Evolutionary conservation across 2,329 filamentous ascomycete species (phyloP).

Genomic region (Aspergillus sp.): DNA sequence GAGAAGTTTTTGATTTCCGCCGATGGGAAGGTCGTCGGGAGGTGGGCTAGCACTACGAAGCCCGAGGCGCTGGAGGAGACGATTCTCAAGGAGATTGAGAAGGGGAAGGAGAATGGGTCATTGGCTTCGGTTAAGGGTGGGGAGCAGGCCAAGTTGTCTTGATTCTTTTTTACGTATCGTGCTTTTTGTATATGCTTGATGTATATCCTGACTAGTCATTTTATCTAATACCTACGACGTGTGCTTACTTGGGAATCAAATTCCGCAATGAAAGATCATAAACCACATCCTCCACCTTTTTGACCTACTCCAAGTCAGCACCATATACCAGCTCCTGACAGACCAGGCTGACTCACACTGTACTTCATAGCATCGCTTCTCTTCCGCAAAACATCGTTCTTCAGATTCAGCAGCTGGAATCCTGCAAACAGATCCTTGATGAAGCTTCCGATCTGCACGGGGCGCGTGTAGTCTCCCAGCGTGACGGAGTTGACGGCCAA

Average conservation of each 20-base stretch:
- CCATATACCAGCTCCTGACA: neutral
- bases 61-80: conserved; percentile 68
- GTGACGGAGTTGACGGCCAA: conserved; percentile 93
- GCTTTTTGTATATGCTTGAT: neutral
- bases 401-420: conserved; percentile 94
- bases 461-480: conserved; percentile 75
- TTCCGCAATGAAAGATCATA: conserved; percentile 89
- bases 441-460: conserved; percentile 80
- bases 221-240: too few relatives aligned
- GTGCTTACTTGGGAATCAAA: conserved; percentile 51
- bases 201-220: too few relatives aligned
- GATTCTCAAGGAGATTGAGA: conserved; percentile 66
- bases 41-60: conserved; percentile 84
- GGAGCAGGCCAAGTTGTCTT: conserved; percentile 18
- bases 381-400: conserved; percentile 86
- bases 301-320: conserved; percentile 49
- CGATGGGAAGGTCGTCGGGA: conserved; percentile 74
- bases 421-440: conserved; percentile 93
- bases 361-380: conserved; percentile 94
- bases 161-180: neutral
- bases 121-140: conserved; percentile 14
- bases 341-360: conserved; percentile 40
- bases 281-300: conserved; percentile 96
- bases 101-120: conserved; percentile 37
- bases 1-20: conserved; percentile 90